Conservation (phyloP, 2,329 filamentous ascomycete genomes). For the Plectosphaerella cucumerina region DNA sequence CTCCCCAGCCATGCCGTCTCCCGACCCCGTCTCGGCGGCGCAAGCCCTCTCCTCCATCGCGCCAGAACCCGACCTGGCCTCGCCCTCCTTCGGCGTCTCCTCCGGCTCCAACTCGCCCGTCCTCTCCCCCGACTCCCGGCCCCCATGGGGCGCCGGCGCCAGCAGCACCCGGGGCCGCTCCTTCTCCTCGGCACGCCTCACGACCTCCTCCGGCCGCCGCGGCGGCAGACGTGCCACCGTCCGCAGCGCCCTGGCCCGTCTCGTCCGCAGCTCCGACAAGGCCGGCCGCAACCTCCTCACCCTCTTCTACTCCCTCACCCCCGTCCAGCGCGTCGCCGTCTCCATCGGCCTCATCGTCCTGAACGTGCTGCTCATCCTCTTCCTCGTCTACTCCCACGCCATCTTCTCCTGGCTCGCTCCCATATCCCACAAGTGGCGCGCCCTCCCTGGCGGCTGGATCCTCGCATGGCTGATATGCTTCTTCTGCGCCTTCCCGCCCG, state of each 20-base stretch:
- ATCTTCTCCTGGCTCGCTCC: conserved; percentile 76
- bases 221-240: conserved; percentile 8
- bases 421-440: conserved; percentile 71
- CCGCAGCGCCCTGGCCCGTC: conserved; percentile 28
- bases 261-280: conserved; percentile 36
- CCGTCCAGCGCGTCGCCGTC: conserved; percentile 58
- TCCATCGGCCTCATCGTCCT: conserved; percentile 43
- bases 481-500: conserved; percentile 74
- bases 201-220: conserved; percentile 28
- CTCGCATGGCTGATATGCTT: conserved; percentile 75
- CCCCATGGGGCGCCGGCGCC: conserved; percentile 33
- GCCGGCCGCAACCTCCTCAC: conserved; percentile 38
- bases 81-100: conserved; percentile 9
- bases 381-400: conserved; percentile 72
- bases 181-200: conserved; percentile 31
- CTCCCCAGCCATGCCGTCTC: conserved; percentile 35
- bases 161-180: conserved; percentile 9
- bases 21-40: conserved; percentile 46
- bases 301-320: conserved; percentile 52
- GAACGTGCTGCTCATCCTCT: conserved; percentile 58
- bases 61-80: conserved; percentile 21
- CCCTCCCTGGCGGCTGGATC: conserved; percentile 65
- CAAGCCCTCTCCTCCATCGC: conserved; percentile 42
- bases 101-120: conserved; percentile 24
- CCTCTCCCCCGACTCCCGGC: conserved; percentile 36